phyloP scores from a whole-genome alignment of 495 filamentous ascomycete genomes.

The Staphylotrichum longicolle region DNA sequence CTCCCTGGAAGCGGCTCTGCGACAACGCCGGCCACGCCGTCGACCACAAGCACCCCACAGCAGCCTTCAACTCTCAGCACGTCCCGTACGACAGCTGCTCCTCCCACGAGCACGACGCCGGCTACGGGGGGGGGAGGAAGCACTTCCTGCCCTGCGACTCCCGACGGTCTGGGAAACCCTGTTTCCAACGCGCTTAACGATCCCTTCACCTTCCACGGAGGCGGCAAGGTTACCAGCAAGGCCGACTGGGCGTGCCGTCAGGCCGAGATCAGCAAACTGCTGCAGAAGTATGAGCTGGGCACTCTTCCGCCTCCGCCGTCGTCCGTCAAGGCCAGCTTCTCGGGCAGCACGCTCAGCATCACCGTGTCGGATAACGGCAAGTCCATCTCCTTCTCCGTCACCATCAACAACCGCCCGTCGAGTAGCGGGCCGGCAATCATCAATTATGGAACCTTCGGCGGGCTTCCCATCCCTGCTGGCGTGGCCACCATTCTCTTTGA shows the following conservation, averaged over 20 bases:
- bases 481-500: conserved; percentile 50
- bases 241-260: conserved; percentile 50
- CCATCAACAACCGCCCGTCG: conserved; percentile 40
- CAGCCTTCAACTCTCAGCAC: conserved; percentile 14
- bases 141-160: conserved; percentile 24
- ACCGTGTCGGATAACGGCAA: conserved; percentile 43
- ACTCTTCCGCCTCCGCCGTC: conserved; percentile 44
- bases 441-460: conserved; percentile 39
- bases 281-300: conserved; percentile 55
- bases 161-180: conserved; percentile 18
- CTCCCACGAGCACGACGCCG: conserved; percentile 15
- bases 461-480: conserved; percentile 47
- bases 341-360: conserved; percentile 38
- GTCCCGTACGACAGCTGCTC: conserved; percentile 1
- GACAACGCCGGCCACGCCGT: conserved; percentile 14
- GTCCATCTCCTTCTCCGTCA: conserved; percentile 51
- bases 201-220: conserved; percentile 51
- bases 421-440: conserved; percentile 49
- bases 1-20: conserved; percentile 29
- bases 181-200: conserved; percentile 43
- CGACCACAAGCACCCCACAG: conserved; percentile 9
- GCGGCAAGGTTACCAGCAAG: conserved; percentile 44
- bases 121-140: conserved; percentile 2
- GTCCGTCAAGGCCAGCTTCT: conserved; percentile 42
- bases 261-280: conserved; percentile 47